Conservation (phyloP, 371 early-diverging fungal species). For the Amoeboaphelidium protococcarum region DNA sequence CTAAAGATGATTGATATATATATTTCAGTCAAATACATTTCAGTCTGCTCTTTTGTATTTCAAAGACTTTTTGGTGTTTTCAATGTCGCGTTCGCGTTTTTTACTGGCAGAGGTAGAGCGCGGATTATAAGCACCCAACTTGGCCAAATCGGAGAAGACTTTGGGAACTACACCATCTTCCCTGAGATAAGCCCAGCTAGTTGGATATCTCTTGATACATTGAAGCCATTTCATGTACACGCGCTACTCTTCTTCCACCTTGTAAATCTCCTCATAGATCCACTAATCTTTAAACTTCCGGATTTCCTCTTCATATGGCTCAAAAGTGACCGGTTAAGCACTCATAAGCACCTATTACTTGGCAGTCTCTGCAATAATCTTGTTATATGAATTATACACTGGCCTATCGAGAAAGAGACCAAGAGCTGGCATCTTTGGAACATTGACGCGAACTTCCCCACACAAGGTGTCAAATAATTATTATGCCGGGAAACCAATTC, state of each 20-base stretch:
- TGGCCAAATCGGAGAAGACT: not conserved
- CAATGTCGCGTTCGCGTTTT: no score
- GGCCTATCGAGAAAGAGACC: conserved; percentile 73
- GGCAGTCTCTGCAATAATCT: not conserved
- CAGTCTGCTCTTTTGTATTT: no score
- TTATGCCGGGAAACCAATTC: not conserved
- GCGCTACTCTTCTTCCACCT: not conserved
- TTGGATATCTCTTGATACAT: not conserved
- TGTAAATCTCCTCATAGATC: not conserved
- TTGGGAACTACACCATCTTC: not conserved
- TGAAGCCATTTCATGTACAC: not conserved
- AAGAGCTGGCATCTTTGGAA: conserved; percentile 94
- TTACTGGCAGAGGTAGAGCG: no score
- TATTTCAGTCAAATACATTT: no score
- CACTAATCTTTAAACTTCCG: not conserved
- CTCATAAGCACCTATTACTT: not conserved
- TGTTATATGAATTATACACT: conserved; percentile 37
- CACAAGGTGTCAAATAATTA: conserved; percentile 1
- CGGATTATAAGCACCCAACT: not conserved
- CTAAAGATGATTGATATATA: no score
- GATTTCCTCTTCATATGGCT: not conserved
- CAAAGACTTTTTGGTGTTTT: no score
- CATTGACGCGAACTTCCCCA: conserved; percentile 35
- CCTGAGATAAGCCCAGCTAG: not conserved
- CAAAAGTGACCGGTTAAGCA: not conserved